A percentile compares a stretch with the other conserved stretches of the same genome.
Conservation (phyloP, 2,329 filamentous ascomycete species). For the Teratosphaeria viscida region DNA sequence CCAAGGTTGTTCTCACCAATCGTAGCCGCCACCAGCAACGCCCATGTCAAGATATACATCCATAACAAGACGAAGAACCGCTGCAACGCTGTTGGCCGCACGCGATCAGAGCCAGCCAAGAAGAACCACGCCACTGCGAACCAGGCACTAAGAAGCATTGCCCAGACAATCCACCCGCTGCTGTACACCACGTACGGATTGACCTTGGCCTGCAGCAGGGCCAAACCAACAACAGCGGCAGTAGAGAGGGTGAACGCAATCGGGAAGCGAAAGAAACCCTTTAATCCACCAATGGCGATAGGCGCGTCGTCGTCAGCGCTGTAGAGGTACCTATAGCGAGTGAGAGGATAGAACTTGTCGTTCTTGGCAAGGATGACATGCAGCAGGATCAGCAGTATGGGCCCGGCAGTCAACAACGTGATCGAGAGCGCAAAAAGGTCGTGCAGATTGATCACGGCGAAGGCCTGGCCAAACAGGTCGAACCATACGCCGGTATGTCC, state of each 20-base stretch:
- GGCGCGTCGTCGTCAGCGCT: constrained; percentile 49
- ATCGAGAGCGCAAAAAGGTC: constrained; percentile 84
- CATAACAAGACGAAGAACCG: constrained; percentile 72
- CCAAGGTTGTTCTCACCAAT: constrained; percentile 66
- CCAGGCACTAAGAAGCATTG: constrained; percentile 72
- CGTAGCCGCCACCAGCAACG: constrained; percentile 58
- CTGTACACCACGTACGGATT: constrained; percentile 90
- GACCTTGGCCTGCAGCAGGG: constrained; percentile 66
- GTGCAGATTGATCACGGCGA: constrained; percentile 68
- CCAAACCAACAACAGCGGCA: constrained; percentile 58
- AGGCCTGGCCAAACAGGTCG: constrained; percentile 71
- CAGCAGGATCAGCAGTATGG: constrained; percentile 59
- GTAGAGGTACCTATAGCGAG: constrained; percentile 52
- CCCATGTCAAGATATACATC: constrained; percentile 70
- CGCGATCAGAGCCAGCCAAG: constrained; percentile 64
- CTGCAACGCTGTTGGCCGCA: constrained; percentile 76
- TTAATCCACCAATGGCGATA: constrained; percentile 60
- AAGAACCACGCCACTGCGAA: constrained; percentile 75
- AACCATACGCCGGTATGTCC: constrained; percentile 70
- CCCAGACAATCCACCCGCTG: constrained; percentile 76
- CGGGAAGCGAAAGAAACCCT: constrained; percentile 76
- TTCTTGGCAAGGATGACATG: constrained; percentile 57
- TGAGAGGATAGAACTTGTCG: constrained; percentile 85
- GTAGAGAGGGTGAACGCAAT: constrained; percentile 60
- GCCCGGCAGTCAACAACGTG: constrained; percentile 68